Evolutionary conservation across 1,139 yeast genomes (phyloP).

Genomic region (Blastobotrys proliferans): DNA sequence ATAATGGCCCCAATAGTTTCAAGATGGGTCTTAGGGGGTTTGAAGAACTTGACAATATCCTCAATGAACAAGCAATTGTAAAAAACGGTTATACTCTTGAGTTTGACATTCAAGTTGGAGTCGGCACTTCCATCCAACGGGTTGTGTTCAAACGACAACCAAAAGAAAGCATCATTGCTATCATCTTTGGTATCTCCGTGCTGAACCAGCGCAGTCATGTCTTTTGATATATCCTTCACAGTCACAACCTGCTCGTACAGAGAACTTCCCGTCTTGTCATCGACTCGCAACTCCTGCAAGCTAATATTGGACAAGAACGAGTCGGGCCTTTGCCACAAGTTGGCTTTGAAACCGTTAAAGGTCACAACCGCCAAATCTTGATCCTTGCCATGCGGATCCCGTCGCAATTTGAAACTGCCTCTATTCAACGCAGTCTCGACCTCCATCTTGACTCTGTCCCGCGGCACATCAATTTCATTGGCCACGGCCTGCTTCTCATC

Average conservation of each 20-base stretch:
- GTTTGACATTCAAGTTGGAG: conserved; percentile 64
- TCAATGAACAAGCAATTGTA: conserved; percentile 82
- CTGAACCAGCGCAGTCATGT: conserved; percentile 25
- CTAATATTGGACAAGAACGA: conserved; percentile 71
- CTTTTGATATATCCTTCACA: conserved; percentile 51
- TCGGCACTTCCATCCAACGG: conserved; percentile 85
- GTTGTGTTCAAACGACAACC: conserved; percentile 75
- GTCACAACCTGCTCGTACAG: conserved; percentile 84
- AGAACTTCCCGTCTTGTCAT: conserved; percentile 75
- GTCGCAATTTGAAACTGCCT: conserved; percentile 69
- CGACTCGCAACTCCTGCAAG: conserved; percentile 75
- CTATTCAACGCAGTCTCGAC: conserved; percentile 63
- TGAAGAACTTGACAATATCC: conserved; percentile 68
- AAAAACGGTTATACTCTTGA: conserved; percentile 84
- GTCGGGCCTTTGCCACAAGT: conserved; percentile 72
- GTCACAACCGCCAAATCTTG: conserved; percentile 66
- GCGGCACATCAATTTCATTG: conserved; percentile 62
- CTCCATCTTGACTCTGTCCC: conserved; percentile 65
- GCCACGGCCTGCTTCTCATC: conserved; percentile 59
- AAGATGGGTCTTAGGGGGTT: conserved; percentile 78
- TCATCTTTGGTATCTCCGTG: conserved; percentile 23
- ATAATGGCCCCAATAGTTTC: conserved; percentile 89
- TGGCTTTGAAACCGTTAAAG: conserved; percentile 78
- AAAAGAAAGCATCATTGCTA: conserved; percentile 62
- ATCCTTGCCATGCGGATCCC: conserved; percentile 30